Percentiles rank a stretch among this genome's conserved stretches.
Evolutionary conservation across 805 yeast species (phyloP).

Genomic region (Tetrapisispora phaffii): DNA sequence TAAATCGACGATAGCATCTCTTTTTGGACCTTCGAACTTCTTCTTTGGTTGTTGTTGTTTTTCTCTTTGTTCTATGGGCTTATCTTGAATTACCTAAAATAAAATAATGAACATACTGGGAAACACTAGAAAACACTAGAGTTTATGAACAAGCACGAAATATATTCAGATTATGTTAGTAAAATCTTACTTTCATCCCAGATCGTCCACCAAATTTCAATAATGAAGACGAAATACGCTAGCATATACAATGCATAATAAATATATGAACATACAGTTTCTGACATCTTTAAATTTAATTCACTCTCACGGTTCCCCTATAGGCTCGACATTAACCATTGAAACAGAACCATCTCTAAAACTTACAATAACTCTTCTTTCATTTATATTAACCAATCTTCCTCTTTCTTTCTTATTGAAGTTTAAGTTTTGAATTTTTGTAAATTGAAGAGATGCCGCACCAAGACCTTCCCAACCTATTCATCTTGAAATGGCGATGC

Average conservation of each 20-base stretch:
- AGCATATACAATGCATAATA: neutral
- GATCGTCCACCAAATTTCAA: no score
- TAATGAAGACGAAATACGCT: no score
- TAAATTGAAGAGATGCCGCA: neutral
- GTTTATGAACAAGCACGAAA: neutral
- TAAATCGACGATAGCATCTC: conserved; percentile 80
- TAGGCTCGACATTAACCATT: no score
- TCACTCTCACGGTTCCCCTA: no score
- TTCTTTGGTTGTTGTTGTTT: conserved; percentile 25
- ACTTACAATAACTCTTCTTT: no score
- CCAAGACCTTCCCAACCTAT: neutral
- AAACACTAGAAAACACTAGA: neutral
- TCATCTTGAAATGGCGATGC: neutral
- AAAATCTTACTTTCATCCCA: no score
- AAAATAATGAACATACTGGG: no score
- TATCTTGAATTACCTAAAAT: conserved; percentile 1
- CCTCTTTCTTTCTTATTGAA: neutral
- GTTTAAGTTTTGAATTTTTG: neutral
- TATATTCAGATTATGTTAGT: neutral
- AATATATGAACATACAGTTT: neutral
- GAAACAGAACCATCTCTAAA: no score
- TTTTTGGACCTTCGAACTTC: conserved; percentile 65
- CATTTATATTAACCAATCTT: neutral
- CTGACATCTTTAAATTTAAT: neutral
- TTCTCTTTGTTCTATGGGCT: conserved; percentile 9